Percentiles rank a stretch among this genome's conserved stretches.
Evolutionary conservation across 441 rosid species (phyloP).

Genomic region (Croton setiger): DNA sequence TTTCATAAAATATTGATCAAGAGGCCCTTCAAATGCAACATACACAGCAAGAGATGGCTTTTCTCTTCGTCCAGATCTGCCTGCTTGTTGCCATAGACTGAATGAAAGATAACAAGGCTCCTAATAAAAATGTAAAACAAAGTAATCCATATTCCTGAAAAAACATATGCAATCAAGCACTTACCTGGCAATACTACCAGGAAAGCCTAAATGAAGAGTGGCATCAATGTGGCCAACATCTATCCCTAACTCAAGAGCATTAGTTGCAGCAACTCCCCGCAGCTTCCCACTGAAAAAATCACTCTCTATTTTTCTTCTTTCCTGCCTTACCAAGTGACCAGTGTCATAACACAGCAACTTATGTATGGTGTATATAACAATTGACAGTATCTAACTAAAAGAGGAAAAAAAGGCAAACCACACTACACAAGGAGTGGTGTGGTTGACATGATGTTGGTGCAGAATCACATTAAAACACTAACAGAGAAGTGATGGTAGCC

Average conservation of each 20-base stretch:
- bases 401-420: neutral
- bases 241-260: conserved; percentile 96
- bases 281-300: conserved; percentile 84
- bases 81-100: conserved; percentile 98
- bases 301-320: conserved; percentile 79
- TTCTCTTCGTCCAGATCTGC: conserved; percentile 94
- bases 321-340: conserved; percentile 41
- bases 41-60: conserved; percentile 82
- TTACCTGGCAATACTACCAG: conserved; percentile 94
- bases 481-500: neutral
- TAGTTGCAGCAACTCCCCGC: conserved; percentile 91
- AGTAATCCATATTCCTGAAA: conserved; percentile 9
- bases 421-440: neutral
- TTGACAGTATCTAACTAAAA: neutral
- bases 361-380: neutral
- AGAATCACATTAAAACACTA: neutral
- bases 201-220: conserved; percentile 94
- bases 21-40: conserved; percentile 82
- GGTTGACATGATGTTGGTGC: neutral
- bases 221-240: conserved; percentile 96
- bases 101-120: conserved; percentile 24
- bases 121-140: conserved; percentile 20
- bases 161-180: conserved; percentile 19
- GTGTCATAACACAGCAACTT: conserved; percentile 9
- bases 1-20: conserved; percentile 91